Evolutionary conservation across 208 protist species (phyloP).

Genomic region (Trypanosomatidae sp.): DNA sequence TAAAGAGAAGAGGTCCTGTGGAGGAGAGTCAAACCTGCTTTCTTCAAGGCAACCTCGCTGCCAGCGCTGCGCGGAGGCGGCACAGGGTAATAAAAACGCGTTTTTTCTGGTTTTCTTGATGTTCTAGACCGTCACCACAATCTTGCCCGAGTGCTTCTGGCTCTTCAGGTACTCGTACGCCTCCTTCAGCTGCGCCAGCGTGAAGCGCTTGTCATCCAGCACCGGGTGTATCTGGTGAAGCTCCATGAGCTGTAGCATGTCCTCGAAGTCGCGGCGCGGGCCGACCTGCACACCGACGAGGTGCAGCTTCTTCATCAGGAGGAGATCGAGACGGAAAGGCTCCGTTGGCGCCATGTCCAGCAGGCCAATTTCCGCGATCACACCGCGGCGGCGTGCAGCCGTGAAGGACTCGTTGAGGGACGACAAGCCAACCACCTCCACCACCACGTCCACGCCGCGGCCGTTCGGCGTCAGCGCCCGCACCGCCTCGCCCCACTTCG

Average conservation of each 20-base stretch:
- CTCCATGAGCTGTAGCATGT: slow-evolving; percentile 31
- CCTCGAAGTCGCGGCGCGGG: slow-evolving; percentile 29
- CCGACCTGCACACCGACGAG: slow-evolving; percentile 28
- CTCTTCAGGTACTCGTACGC: slow-evolving; percentile 21
- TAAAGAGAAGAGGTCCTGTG: too few relatives aligned
- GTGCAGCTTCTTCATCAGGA: slow-evolving; percentile 27
- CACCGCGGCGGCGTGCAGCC: slow-evolving; percentile 21
- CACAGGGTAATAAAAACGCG: too few relatives aligned
- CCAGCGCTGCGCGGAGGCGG: too few relatives aligned
- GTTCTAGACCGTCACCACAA: too few relatives aligned
- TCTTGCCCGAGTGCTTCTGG: slow-evolving; percentile 32
- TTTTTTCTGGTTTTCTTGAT: too few relatives aligned
- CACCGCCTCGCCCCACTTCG: slow-evolving; percentile 30
- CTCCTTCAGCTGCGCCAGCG: slow-evolving; percentile 17
- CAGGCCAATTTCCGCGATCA: slow-evolving; percentile 14
- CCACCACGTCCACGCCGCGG: slow-evolving; percentile 33
- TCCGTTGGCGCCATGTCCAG: background rate
- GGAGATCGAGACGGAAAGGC: slow-evolving; percentile 1
- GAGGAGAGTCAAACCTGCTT: too few relatives aligned
- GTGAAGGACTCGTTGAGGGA: slow-evolving; percentile 29
- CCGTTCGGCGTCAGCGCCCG: slow-evolving; percentile 18
- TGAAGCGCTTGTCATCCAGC: slow-evolving; percentile 19
- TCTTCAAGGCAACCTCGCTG: too few relatives aligned
- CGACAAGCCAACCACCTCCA: slow-evolving; percentile 29
- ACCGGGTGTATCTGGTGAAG: slow-evolving; percentile 20